Conservation (phyloP, 108 stramenopile genomes). For the Pseudonitzschia multiseries region DNA sequence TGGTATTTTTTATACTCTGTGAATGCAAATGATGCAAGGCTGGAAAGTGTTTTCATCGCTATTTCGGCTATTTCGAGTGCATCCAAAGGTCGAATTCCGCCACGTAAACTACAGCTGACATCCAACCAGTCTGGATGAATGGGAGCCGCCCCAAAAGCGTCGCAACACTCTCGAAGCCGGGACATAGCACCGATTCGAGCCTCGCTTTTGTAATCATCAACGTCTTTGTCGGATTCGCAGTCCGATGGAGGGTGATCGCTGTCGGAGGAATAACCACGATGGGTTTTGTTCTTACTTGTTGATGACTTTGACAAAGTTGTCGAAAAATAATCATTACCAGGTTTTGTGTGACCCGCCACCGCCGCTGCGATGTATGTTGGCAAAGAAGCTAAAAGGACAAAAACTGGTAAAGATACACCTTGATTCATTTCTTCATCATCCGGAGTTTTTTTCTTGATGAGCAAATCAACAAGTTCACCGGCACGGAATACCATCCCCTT, state of each 20-base stretch:
- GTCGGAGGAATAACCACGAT: conserved; percentile 30
- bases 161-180: conserved; percentile 59
- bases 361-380: conserved; percentile 58
- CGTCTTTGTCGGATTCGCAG: conserved; percentile 37
- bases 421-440: conserved; percentile 18
- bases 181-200: conserved; percentile 42
- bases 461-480: conserved; percentile 11
- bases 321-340: conserved; percentile 44
- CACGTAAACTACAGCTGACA: conserved; percentile 44
- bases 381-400: conserved; percentile 51
- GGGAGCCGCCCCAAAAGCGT: conserved; percentile 68
- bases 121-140: conserved; percentile 85
- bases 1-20: conserved; percentile 30
- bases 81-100: conserved; percentile 35
- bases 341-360: conserved; percentile 55
- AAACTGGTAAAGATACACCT: conserved; percentile 12
- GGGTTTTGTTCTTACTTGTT: conserved; percentile 14
- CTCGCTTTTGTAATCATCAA: conserved; percentile 35
- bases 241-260: conserved; percentile 28
- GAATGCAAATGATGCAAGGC: conserved; percentile 41
- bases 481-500: conserved; percentile 25
- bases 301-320: conserved; percentile 8
- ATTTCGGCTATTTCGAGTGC: conserved; percentile 50
- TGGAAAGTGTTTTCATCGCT: conserved; percentile 47
- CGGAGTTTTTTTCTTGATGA: conserved; percentile 20